phyloP scores from a whole-genome alignment of 1,284 basidiomycete species.

The Stygiomarasmius scandens region DNA sequence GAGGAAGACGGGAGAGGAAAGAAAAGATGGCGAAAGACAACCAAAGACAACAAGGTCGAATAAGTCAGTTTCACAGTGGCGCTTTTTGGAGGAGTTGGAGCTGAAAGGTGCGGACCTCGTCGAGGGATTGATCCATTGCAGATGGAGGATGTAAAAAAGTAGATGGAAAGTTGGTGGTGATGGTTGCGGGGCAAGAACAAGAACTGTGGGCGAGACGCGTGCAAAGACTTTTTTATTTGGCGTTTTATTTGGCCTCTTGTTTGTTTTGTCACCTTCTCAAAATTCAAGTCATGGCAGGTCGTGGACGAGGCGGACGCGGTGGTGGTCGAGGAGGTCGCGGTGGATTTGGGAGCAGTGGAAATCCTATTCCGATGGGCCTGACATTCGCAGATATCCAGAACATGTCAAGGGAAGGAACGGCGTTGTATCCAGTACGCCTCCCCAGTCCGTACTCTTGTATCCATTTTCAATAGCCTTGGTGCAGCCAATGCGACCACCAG shows the following conservation, averaged over 20 bases:
- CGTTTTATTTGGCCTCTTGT: too few species aligned
- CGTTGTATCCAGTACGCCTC: slow-evolving; percentile 72
- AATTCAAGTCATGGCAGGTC: slow-evolving; percentile 20
- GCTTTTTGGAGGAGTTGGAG: background rate
- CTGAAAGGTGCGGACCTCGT: slow-evolving; percentile 63
- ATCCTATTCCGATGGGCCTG: slow-evolving; percentile 73
- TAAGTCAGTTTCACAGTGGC: background rate
- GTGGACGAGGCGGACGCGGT: slow-evolving; percentile 59
- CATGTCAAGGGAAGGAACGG: slow-evolving; percentile 71
- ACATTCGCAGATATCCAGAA: slow-evolving; percentile 77
- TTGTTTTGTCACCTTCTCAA: background rate
- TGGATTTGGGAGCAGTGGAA: slow-evolving; percentile 53
- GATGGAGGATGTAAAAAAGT: slow-evolving; percentile 6
- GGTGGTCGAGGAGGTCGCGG: slow-evolving; percentile 60
- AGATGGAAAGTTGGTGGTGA: slow-evolving; percentile 13
- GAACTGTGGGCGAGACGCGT: slow-evolving; percentile 14
- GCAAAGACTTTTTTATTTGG: slow-evolving; percentile 4
- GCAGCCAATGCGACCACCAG: slow-evolving; percentile 63
- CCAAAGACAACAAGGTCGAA: background rate
- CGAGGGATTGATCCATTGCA: slow-evolving; percentile 85
- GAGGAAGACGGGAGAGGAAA: slow-evolving; percentile 5
- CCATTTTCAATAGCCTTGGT: slow-evolving; percentile 16
- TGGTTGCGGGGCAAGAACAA: slow-evolving; percentile 17
- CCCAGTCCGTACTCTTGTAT: background rate
- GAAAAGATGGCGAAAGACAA: background rate